Conservation (phyloP, 345 rosid species). For the Eucalyptus camaldulensis region DNA sequence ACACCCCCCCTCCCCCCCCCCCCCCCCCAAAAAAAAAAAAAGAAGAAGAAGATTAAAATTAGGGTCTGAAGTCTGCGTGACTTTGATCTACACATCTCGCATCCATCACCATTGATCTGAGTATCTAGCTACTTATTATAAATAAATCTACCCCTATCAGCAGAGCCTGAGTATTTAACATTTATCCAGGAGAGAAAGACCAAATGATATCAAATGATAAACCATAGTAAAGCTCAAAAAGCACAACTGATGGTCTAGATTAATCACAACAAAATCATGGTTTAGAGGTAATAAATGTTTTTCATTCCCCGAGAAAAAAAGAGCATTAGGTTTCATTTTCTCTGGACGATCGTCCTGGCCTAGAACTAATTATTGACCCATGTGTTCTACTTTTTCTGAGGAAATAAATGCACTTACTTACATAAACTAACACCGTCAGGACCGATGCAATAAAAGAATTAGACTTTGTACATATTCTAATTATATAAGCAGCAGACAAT, state of each 20-base stretch:
- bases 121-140: background rate
- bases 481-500: background rate
- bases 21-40: too few species aligned
- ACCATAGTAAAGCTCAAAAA: background rate
- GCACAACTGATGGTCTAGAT: background rate
- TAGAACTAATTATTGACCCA: background rate
- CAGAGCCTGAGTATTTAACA: background rate
- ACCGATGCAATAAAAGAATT: background rate
- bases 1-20: accelerated
- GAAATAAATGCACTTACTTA: background rate
- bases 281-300: background rate
- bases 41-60: background rate
- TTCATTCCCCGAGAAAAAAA: background rate
- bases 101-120: background rate
- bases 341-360: background rate
- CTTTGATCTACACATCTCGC: background rate
- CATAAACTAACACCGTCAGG: background rate
- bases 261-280: background rate
- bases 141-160: background rate
- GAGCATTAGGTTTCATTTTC: background rate
- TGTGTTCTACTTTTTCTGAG: background rate
- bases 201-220: background rate
- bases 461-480: background rate
- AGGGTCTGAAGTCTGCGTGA: background rate
- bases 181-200: background rate